Evolutionary conservation across 2,329 filamentous ascomycete species (phyloP).

Genomic region (Xylaria sp.): DNA sequence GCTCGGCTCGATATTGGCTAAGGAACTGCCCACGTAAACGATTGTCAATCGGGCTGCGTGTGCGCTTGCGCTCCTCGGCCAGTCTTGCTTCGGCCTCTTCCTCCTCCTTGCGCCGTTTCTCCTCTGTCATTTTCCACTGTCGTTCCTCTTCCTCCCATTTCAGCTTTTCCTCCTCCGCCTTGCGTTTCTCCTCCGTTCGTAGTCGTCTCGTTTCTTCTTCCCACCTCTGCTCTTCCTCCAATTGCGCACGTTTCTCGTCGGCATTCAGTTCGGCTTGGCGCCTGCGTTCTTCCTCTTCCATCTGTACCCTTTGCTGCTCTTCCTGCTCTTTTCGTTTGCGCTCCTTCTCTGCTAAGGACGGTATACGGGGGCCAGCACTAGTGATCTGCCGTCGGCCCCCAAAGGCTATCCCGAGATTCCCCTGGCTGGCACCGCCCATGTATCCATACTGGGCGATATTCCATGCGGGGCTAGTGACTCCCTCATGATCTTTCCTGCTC

Average conservation of each 20-base stretch:
- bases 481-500: conserved; percentile 87
- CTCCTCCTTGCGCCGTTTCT: conserved; percentile 77
- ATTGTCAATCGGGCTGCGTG: conserved; percentile 70
- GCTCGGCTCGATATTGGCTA: conserved; percentile 85
- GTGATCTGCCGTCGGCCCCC: conserved; percentile 94
- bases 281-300: conserved; percentile 63
- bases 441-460: conserved; percentile 99
- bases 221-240: conserved; percentile 75
- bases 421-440: conserved; percentile 96
- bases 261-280: conserved; percentile 60
- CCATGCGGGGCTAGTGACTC: conserved; percentile 87
- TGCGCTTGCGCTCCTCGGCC: conserved; percentile 72
- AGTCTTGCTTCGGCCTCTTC: conserved; percentile 75
- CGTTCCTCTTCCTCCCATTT: conserved; percentile 82
- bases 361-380: conserved; percentile 80
- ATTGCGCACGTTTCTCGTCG: conserved; percentile 70
- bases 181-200: conserved; percentile 70
- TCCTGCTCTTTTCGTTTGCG: conserved; percentile 68
- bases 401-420: conserved; percentile 92
- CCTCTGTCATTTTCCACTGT: conserved; percentile 81
- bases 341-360: conserved; percentile 86
- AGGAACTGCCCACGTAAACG: conserved; percentile 84
- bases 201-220: conserved; percentile 71
- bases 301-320: conserved; percentile 66
- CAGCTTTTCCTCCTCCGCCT: conserved; percentile 74